A percentile compares a stretch with the other conserved stretches of the same genome.
phyloP scores from a whole-genome alignment of 2,329 filamentous ascomycete genomes.

The Madurella mycetomatis region DNA sequence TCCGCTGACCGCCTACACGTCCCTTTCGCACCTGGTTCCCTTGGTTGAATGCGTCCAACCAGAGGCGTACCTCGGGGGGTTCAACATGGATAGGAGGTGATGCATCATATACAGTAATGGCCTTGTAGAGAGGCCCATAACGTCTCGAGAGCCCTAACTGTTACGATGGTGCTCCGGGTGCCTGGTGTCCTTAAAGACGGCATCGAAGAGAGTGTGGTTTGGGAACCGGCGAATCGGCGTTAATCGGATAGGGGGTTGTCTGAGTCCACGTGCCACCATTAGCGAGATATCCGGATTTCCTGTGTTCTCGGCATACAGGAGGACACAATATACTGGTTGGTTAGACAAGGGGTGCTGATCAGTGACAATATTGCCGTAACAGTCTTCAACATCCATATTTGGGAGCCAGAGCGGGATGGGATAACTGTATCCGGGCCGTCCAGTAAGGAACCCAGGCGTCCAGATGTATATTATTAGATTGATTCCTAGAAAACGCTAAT shows the following conservation, averaged over 20 bases:
- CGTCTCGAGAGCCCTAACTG: background rate
- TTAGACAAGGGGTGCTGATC: background rate
- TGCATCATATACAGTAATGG: too few relatives aligned
- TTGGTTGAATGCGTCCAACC: background rate
- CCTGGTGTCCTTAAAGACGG: background rate
- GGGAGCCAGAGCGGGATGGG: background rate
- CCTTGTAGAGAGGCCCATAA: background rate
- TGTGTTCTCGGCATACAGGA: background rate
- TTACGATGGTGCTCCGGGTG: background rate
- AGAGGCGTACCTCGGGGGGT: too few relatives aligned
- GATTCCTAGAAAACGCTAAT: slow-evolving; percentile 22
- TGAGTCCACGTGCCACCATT: slow-evolving; percentile 3
- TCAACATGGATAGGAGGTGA: too few relatives aligned
- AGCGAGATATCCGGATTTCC: slow-evolving; percentile 3
- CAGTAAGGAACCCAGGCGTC: background rate
- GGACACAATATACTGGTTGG: slow-evolving; percentile 3
- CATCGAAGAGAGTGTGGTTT: slow-evolving; percentile 10
- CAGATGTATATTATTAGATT: slow-evolving; percentile 22
- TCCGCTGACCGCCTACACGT: background rate
- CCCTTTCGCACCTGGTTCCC: background rate
- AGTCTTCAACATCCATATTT: background rate
- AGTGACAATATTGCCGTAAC: background rate
- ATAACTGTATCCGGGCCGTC: background rate
- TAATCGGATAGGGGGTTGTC: slow-evolving; percentile 13
- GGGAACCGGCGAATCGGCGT: slow-evolving; percentile 21